Evolutionary conservation across 768 basidiomycete genomes (phyloP), one percentile per base, ranked within the genome.

Genomic region (Hypholoma sublateritium): DNA sequence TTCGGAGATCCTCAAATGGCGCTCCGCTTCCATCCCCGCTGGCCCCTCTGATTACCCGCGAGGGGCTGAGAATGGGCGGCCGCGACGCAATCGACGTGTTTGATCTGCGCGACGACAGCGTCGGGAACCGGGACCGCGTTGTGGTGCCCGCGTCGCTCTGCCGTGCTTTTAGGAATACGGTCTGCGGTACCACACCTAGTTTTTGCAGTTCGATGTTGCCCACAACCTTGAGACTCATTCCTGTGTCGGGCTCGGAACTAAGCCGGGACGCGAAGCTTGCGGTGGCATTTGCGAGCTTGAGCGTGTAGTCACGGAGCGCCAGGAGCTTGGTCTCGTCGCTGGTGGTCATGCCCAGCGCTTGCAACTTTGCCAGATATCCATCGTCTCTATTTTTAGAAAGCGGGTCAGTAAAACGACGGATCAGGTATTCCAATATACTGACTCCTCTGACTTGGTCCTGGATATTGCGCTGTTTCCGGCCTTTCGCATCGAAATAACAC

Each of bases 181-280:
- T 97, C 57, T 92, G 93, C 12, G 94, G 93, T 0, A 95, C 90
- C 4, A 95, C 88, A 1, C 89, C 88, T 3, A 98, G 84, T 64
- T 92, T 93, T 64, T 89, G 89, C 39, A 99, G 80, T 57, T 93
- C 89, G 34, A 93, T 78, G 48, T 88, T 83, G 17, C 82, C 83
- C 8, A 78, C 81, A 4, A 83, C 77, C 67, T 84, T 88, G 21
- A 92, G 76, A 56, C 78, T 81, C 63, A 80, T 81, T 17, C 86
- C 86, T 0, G 81, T 71, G 61, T 89, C 88, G 36, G 77, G 80
- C 58, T 92, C 89, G 21, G 78, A 71, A 53, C 74, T 84, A 32
- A 85, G 61, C 17, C 91, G 84, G 19, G 85, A 84, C 3, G 85
- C 76, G 62, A 90, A 91, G 60, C 91, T 93, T 37, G 88, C 83